Percentiles rank a stretch among this genome's conserved stretches.
phyloP scores from a whole-genome alignment of 2,329 filamentous ascomycete species.

The Trichoderma sp. region DNA sequence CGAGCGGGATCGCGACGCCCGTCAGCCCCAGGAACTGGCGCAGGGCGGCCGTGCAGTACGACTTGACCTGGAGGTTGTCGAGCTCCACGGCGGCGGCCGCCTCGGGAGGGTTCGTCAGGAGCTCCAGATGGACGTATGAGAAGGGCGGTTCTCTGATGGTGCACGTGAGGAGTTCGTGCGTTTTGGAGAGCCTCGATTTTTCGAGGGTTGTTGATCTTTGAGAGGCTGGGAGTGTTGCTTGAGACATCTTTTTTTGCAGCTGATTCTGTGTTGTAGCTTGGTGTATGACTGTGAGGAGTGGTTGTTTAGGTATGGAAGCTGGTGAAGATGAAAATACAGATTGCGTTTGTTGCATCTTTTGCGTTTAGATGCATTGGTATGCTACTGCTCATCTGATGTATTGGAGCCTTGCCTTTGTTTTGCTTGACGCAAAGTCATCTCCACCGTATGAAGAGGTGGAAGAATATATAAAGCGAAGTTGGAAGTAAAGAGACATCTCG shows the following conservation, averaged over 20 bases:
- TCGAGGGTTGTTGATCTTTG: constrained; percentile 31
- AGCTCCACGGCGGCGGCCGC: constrained; percentile 41
- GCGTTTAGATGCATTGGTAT: constrained; percentile 7
- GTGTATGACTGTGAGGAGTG: not conserved
- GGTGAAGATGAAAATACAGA: constrained; percentile 6
- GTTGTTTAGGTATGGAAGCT: no score
- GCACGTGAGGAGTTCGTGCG: constrained; percentile 53
- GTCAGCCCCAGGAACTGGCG: constrained; percentile 70
- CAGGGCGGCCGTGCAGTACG: constrained; percentile 65
- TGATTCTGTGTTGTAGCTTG: not conserved
- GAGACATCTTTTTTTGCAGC: constrained; percentile 32
- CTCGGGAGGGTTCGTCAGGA: constrained; percentile 42
- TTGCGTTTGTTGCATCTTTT: constrained; percentile 22
- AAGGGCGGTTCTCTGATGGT: constrained; percentile 56
- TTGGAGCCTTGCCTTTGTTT: no score
- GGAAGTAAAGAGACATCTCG: no score
- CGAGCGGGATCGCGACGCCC: constrained; percentile 67
- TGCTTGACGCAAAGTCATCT: no score
- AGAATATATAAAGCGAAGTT: no score
- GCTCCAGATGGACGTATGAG: constrained; percentile 60
- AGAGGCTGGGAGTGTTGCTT: constrained; percentile 29
- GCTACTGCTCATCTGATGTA: not conserved
- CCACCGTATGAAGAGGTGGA: no score
- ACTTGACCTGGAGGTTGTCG: constrained; percentile 64
- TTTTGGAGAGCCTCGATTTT: constrained; percentile 42